phyloP scores from a whole-genome alignment of 2,329 filamentous ascomycete genomes.

The Epichloe sylvatica region DNA sequence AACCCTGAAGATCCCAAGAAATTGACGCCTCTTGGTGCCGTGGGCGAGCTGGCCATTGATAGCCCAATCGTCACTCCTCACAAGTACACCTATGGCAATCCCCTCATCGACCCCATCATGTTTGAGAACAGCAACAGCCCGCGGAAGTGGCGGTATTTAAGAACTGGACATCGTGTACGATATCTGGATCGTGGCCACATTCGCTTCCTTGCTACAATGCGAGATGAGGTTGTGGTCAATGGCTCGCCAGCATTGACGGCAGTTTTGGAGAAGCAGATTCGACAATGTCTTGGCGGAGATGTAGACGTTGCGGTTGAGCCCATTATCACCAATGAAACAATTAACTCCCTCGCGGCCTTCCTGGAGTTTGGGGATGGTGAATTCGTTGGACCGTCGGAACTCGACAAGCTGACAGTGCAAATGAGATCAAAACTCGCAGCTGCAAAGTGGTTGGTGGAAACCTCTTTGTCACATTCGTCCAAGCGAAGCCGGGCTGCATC shows the following conservation, averaged over 20 bases:
- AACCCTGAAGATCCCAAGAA: slow-evolving; percentile 35
- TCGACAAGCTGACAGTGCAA: slow-evolving; percentile 23
- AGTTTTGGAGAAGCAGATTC: slow-evolving; percentile 33
- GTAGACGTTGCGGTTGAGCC: slow-evolving; percentile 36
- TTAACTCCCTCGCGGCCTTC: slow-evolving; percentile 32
- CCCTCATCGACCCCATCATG: slow-evolving; percentile 15
- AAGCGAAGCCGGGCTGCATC: slow-evolving; percentile 16
- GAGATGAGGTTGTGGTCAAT: slow-evolving; percentile 27
- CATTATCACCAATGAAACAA: slow-evolving; percentile 30
- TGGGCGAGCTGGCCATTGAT: slow-evolving; percentile 47
- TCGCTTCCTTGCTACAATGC: slow-evolving; percentile 31
- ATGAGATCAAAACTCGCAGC: slow-evolving; percentile 30
- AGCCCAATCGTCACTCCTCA: slow-evolving; percentile 26
- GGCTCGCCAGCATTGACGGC: slow-evolving; percentile 27
- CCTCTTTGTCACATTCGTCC: slow-evolving; percentile 21
- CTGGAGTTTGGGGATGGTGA: slow-evolving; percentile 31
- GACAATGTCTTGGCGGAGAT: slow-evolving; percentile 30
- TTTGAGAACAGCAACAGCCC: slow-evolving; percentile 11
- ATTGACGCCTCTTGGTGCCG: slow-evolving; percentile 37
- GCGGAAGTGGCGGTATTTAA: slow-evolving; percentile 26
- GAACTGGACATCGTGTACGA: slow-evolving; percentile 36
- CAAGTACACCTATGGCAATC: slow-evolving; percentile 18
- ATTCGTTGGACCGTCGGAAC: slow-evolving; percentile 23
- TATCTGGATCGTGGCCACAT: slow-evolving; percentile 34
- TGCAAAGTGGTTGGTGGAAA: slow-evolving; percentile 30